Conservation (phyloP, 345 rosid genomes). For the Euphorbia peplus region DNA sequence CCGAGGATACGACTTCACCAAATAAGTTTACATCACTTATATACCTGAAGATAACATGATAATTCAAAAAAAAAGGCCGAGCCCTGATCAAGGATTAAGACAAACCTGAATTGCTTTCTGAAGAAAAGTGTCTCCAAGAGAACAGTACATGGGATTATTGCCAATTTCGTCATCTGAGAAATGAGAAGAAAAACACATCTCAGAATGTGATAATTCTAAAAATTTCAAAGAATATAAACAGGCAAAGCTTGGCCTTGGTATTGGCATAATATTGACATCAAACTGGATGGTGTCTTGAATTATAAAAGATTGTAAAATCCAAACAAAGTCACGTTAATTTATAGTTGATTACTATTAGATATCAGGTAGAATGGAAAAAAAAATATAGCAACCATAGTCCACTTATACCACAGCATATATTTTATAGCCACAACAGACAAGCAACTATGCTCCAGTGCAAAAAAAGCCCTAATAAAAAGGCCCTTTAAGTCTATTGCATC, state of each 20-base stretch:
- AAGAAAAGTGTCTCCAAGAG: conserved; percentile 97
- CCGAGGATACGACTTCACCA: neutral
- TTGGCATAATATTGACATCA: neutral
- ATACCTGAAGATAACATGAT: neutral
- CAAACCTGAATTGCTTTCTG: conserved; percentile 92
- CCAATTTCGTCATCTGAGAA: conserved; percentile 95
- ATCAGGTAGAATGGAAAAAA: neutral
- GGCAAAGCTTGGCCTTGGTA: neutral
- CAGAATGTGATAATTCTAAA: conserved; percentile 13
- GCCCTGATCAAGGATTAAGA: conserved; percentile 13
- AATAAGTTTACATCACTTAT: neutral
- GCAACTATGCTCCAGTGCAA: neutral
- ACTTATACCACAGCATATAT: conserved; percentile 3
- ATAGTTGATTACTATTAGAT: neutral
- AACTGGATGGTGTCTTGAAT: neutral
- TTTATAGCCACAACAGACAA: neutral
- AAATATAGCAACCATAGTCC: neutral
- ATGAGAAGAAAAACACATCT: conserved; percentile 10
- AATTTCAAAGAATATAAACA: neutral
- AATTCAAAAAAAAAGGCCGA: neutral
- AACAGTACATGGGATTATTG: conserved; percentile 97
- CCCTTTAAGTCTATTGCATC: neutral
- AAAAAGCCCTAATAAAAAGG: neutral
- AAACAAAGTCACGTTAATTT: neutral
- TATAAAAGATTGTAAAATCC: neutral